These are phyloP conservation scores for Ophiostoma himal-ulmi DNA, from an alignment of 2,329 filamentous ascomycete species.

Conservation along the genomic window DNA sequence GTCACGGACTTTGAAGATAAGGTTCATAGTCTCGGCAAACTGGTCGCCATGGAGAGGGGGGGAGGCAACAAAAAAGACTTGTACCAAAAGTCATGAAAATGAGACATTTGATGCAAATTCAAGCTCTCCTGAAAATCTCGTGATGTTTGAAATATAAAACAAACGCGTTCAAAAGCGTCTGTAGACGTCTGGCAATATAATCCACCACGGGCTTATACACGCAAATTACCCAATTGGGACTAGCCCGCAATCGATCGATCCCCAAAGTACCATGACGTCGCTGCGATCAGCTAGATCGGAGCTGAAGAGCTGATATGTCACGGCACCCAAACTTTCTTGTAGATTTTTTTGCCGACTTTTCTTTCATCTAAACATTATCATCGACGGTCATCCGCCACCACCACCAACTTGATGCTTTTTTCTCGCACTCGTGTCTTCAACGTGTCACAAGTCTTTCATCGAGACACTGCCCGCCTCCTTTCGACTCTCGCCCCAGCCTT, in stretches of 20 bases:
- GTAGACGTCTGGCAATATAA: neutral
- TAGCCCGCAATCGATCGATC: neutral
- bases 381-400: neutral
- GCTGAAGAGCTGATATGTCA: neutral
- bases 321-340: neutral
- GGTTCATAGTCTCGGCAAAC: too few relatives aligned
- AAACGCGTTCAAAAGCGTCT: neutral
- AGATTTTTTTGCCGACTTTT: too few relatives aligned
- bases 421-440: neutral
- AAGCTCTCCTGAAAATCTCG: too few relatives aligned
- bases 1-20: too few relatives aligned
- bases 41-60: too few relatives aligned
- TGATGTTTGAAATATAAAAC: neutral
- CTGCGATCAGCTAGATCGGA: neutral
- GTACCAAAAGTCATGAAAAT: neutral
- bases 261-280: constrained; percentile 7
- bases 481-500: neutral
- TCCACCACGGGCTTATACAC: neutral
- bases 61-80: too few relatives aligned
- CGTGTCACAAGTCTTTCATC: neutral
- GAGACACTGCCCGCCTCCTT: neutral
- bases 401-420: neutral
- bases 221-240: neutral
- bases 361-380: neutral
- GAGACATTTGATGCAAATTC: too few relatives aligned